A percentile compares a stretch with the other conserved stretches of the same genome.
Conservation (phyloP, 371 early-diverging fungal species). For the Massospora cicadina region DNA sequence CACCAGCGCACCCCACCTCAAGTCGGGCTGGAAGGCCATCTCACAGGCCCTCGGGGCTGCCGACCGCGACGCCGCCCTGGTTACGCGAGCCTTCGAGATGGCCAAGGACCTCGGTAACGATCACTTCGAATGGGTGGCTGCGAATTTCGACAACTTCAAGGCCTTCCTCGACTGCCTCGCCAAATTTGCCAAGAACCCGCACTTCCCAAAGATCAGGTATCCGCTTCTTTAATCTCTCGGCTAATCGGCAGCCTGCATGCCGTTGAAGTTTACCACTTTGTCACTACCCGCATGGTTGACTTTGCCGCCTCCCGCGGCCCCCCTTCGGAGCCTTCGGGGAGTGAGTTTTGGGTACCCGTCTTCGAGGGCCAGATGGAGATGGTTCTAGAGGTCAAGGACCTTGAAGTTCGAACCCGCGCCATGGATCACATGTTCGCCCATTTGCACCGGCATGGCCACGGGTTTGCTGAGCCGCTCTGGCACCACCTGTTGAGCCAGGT, state of each 20-base stretch:
- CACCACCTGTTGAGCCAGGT: constrained; percentile 59
- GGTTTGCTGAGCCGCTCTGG: constrained; percentile 64
- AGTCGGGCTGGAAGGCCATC: constrained; percentile 85
- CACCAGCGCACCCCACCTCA: constrained; percentile 47
- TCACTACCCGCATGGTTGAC: constrained; percentile 12
- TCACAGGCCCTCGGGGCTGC: constrained; percentile 54
- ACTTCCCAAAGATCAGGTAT: constrained; percentile 13
- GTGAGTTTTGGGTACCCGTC: constrained; percentile 65
- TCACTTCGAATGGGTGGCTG: constrained; percentile 20
- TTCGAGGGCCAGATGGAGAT: constrained; percentile 70
- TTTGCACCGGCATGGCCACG: constrained; percentile 43
- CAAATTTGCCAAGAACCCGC: constrained; percentile 47
- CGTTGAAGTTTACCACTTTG: background rate
- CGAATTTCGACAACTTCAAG: constrained; percentile 26
- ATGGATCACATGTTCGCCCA: constrained; percentile 67
- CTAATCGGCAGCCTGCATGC: background rate
- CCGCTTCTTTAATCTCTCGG: constrained; percentile 13
- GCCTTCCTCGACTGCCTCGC: constrained; percentile 64
- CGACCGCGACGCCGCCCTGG: constrained; percentile 46
- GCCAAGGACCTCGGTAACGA: constrained; percentile 42
- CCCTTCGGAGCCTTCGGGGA: background rate
- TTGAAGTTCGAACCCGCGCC: constrained; percentile 78
- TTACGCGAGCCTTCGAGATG: constrained; percentile 41
- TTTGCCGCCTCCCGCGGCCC: constrained; percentile 3
- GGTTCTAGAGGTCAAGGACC: constrained; percentile 68